Percentiles rank a stretch among this genome's conserved stretches.
These are phyloP conservation scores for Asterella californica DNA, from an alignment of 225 moss, liverwort and hornwort species.

Conservation along the genomic window DNA sequence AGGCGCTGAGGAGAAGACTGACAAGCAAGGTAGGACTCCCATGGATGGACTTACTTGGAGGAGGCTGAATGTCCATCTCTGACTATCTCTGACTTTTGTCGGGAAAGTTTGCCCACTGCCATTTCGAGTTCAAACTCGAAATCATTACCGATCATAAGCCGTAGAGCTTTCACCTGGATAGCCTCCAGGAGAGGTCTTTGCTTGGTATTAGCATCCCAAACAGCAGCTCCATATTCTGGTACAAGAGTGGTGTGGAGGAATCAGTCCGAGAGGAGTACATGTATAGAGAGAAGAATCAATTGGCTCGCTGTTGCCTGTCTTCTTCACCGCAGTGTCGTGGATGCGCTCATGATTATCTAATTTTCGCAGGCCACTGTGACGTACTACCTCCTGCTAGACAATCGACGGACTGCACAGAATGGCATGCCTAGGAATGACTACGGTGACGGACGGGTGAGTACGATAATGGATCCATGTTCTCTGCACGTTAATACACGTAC, in stretches of 20 bases:
- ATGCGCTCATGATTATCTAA: not conserved
- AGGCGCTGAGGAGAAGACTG: conserved; percentile 41
- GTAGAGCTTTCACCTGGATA: too few species aligned
- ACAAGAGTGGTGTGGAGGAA: too few species aligned
- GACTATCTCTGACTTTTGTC: too few species aligned
- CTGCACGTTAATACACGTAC: not conserved
- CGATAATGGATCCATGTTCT: not conserved
- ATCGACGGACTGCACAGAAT: conserved; percentile 39
- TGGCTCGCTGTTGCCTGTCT: not conserved
- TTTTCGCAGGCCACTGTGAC: conserved; percentile 51
- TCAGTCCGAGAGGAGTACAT: not conserved
- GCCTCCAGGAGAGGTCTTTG: too few species aligned
- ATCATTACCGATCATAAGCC: too few species aligned
- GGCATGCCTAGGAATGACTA: not conserved
- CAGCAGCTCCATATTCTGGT: too few species aligned
- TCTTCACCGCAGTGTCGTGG: not conserved
- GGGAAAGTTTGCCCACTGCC: too few species aligned
- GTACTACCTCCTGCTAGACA: conserved; percentile 56
- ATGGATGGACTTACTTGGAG: not conserved
- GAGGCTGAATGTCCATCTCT: too few species aligned
- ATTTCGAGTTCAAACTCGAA: too few species aligned
- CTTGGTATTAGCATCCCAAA: too few species aligned
- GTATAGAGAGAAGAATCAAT: not conserved
- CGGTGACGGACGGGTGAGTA: not conserved
- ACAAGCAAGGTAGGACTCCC: conserved; percentile 44